Evolutionary conservation across 73 alveolate species (phyloP), one percentile per base, ranked within the genome.

Genomic region (Uronychia setigera): DNA sequence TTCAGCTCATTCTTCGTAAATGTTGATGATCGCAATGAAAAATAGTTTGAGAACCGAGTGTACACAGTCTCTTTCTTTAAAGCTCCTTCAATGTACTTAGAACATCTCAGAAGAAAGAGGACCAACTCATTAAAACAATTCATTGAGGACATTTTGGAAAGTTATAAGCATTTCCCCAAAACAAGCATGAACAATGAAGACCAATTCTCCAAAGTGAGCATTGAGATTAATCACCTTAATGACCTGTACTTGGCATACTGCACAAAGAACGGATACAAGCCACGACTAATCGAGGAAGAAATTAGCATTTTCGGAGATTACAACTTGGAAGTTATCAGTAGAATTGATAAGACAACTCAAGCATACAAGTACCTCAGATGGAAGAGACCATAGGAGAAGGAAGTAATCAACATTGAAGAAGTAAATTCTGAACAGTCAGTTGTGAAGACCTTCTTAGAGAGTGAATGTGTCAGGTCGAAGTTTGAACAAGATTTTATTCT

Each of bases 181-280:
- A 29, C 29, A 28, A n/a, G 75, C 30, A 78, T 31, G 74, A 25
- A 30, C 74, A 29, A 26, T 29, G 84, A 78, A 31, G 59, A 78
- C 32, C 31, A 32, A 27, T 78, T 78, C 32, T 35, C 34, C 32
- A 35, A 29, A 11, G 35, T 34, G 32, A 31, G 74, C 34, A 34
- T 35, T 31, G 35, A 59, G 35, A 32, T 78, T 0, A 32, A 30
- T 5, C 25, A 26, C 32, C 75, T 78, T 0, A 78, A 32, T 32
- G 35, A 31, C 34, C 30, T 31, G 30, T 78, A 78, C 75, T 75
- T 78, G 28, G 84, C 57, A 11, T 81, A 27, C 88, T 81, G 88
- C 57, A 81, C 81, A 1, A 81, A 81, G 34, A 25, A 81, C 25
- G 88, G 88, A 11, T 33, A 28, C 81, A 29, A 25, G n/a, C 74